Evolutionary conservation across 805 yeast genomes (phyloP), one percentile per base, ranked within the genome.

Genomic region (Saturnispora ahearnii): DNA sequence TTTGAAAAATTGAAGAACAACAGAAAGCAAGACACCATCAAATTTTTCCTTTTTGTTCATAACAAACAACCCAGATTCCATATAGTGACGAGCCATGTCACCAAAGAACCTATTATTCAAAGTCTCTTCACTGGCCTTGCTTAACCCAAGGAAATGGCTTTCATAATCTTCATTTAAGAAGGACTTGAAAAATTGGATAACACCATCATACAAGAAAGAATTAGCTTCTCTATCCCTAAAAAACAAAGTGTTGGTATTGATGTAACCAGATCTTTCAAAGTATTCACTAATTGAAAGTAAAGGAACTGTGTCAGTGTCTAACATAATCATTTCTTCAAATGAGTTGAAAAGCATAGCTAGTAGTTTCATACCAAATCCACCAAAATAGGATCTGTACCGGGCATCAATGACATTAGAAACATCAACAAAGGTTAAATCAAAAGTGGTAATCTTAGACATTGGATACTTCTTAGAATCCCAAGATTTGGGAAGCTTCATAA

Each of bases 321-420:
- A 57, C 55, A 78, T 61, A 36, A 79, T 68, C 63, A 70, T 72
- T 49, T 78, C 82, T 55, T 76, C 79, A 58, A 74, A 78, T 1
- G 82, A 73, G 53, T 74, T 80, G 62, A 82, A 81, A 34, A 78
- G 53, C 26, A 75, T 68, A 1, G 86, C 83, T 31, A 80, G 57
- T 61, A 82, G 71, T 59, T 81, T 82, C 63, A 62, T 66, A 31
- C 68, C 63, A 57, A 62, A 66, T 29, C 58, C 53, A 31, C 46
- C 49, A 54, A 62, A 66, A 49, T 53, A 61, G 4, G 50, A 45
- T 48, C 55, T 57, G 50, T 59, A 66, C 33, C 50, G 54, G 41
- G 54, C 59, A 34, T 52, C 47, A 24, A 67, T 56, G 2, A 62
- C 54, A 24, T 56, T 57, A 2, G 67, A 61, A 26, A 66, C 63